phyloP scores from a whole-genome alignment of 2,329 filamentous ascomycete genomes.

The Drechslera avenae region DNA sequence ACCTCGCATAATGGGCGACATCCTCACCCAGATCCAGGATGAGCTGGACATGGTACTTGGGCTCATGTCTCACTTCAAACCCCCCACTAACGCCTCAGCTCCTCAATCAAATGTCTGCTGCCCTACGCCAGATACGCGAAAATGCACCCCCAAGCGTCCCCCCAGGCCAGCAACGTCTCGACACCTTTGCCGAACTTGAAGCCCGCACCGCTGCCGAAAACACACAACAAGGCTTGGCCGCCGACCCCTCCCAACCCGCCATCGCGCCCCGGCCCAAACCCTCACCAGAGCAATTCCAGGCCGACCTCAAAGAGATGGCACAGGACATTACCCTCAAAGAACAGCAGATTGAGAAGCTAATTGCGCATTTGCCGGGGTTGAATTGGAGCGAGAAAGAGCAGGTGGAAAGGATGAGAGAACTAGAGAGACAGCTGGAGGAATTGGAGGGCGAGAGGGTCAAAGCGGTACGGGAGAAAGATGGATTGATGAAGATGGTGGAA shows the following conservation, averaged over 20 bases:
- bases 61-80: background rate
- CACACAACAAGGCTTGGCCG: slow-evolving; percentile 15
- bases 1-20: slow-evolving; percentile 65
- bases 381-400: slow-evolving; percentile 81
- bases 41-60: slow-evolving; percentile 74
- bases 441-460: slow-evolving; percentile 49
- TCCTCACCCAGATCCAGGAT: slow-evolving; percentile 83
- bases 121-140: slow-evolving; percentile 51
- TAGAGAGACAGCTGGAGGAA: slow-evolving; percentile 52
- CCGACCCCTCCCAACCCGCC: slow-evolving; percentile 20
- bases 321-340: slow-evolving; percentile 78
- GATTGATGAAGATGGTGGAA: slow-evolving; percentile 53
- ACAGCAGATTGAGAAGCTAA: slow-evolving; percentile 80
- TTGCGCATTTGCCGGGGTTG: slow-evolving; percentile 75
- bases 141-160: slow-evolving; percentile 51
- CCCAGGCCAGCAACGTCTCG: slow-evolving; percentile 49
- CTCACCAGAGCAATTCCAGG: slow-evolving; percentile 59
- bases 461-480: slow-evolving; percentile 51
- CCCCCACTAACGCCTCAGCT: slow-evolving; percentile 41
- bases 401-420: slow-evolving; percentile 60
- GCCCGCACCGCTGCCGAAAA: slow-evolving; percentile 30
- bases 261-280: slow-evolving; percentile 17
- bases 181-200: slow-evolving; percentile 40
- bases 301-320: slow-evolving; percentile 73
- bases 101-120: slow-evolving; percentile 55